Evolutionary conservation across 768 basidiomycete species (phyloP).

Genomic region (Cubamyces lactineus): DNA sequence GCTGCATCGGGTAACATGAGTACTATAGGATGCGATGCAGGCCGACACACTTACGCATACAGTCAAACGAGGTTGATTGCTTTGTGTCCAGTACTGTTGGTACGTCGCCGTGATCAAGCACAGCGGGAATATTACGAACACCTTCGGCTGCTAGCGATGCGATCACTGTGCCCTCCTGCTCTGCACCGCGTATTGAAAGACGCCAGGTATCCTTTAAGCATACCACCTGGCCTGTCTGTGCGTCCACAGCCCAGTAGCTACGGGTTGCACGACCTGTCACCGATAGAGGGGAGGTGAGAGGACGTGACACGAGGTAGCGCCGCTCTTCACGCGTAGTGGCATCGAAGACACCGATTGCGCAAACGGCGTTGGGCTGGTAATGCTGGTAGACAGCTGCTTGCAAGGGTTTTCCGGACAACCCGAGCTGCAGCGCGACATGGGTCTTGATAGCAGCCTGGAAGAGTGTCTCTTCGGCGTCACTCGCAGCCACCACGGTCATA

Average conservation of each 20-base stretch:
- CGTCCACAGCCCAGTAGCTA: slow-evolving; percentile 19
- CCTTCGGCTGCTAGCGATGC: background rate
- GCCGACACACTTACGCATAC: background rate
- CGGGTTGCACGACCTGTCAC: slow-evolving; percentile 3
- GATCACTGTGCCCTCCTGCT: slow-evolving; percentile 2
- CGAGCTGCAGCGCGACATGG: background rate
- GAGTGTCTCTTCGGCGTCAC: background rate
- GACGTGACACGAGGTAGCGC: slow-evolving; percentile 10
- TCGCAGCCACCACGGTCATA: background rate
- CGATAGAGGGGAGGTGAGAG: slow-evolving; percentile 2
- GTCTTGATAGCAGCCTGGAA: background rate
- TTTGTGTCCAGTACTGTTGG: no score
- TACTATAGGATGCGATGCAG: no score
- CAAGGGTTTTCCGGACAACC: background rate
- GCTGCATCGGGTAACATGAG: no score
- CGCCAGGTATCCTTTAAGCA: slow-evolving; percentile 6
- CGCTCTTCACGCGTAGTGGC: no score
- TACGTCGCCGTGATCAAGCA: slow-evolving; percentile 10
- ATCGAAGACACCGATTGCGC: background rate
- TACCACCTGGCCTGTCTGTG: background rate
- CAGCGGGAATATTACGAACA: background rate
- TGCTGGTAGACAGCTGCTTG: slow-evolving; percentile 2
- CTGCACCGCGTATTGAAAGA: background rate
- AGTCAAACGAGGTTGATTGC: no score
- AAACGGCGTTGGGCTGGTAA: slow-evolving; percentile 6